These are phyloP conservation scores for Hyaloscypha finlandica DNA, from an alignment of 495 filamentous ascomycete genomes.

Conservation along the genomic window DNA sequence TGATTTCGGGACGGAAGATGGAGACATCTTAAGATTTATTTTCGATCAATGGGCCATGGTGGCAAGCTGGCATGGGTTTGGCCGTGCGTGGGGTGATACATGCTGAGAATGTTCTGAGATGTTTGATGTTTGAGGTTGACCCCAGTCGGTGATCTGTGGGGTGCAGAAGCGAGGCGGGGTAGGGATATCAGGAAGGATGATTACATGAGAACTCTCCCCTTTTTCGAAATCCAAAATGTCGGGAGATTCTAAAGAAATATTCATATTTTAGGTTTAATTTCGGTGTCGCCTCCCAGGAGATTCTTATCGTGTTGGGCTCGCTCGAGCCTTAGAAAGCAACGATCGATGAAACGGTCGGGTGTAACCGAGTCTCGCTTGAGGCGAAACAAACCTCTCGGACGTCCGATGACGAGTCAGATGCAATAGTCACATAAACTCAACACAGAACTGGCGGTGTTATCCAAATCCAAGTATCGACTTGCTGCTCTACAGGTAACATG, in stretches of 20 bases:
- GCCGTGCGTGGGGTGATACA: slow-evolving; percentile 13
- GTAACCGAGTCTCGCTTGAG: no score
- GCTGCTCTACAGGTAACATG: no score
- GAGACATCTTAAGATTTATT: neutral
- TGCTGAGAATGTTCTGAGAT: slow-evolving; percentile 2
- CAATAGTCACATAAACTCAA: no score
- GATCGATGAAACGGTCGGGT: no score
- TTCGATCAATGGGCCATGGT: neutral
- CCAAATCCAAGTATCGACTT: no score
- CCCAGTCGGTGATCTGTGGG: slow-evolving; percentile 6
- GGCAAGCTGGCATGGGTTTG: neutral
- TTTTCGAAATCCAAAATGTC: neutral
- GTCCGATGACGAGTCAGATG: no score
- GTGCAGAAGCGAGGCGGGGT: slow-evolving; percentile 9
- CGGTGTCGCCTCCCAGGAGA: no score
- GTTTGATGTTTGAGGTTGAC: slow-evolving; percentile 11
- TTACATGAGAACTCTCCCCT: neutral
- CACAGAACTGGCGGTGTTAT: no score
- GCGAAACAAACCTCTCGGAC: no score
- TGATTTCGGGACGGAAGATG: neutral
- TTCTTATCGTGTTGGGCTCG: no score
- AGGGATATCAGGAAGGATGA: neutral
- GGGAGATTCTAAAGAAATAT: neutral
- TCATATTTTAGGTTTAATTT: no score
- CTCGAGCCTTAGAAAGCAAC: no score